Evolutionary conservation across 495 filamentous ascomycete species (phyloP).

Genomic region (Xylaria castorea): DNA sequence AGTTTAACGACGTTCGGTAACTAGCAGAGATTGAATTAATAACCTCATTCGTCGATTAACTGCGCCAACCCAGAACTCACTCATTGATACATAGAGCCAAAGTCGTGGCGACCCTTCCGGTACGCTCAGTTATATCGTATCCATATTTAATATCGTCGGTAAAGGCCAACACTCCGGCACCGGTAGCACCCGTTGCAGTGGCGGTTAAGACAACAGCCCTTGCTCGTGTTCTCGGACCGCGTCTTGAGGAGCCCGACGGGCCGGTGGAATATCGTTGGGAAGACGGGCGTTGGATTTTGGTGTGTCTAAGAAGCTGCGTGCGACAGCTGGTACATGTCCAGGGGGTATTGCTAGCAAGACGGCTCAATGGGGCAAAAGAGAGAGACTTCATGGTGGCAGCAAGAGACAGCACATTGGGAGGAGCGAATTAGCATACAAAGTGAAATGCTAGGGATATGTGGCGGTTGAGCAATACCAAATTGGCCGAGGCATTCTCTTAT

Average conservation of each 20-base stretch:
- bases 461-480: neutral
- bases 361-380: slow-evolving; percentile 38
- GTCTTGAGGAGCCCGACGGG: slow-evolving; percentile 33
- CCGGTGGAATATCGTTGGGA: slow-evolving; percentile 42
- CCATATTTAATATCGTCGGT: slow-evolving; percentile 75
- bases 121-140: slow-evolving; percentile 76
- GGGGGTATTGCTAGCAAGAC: slow-evolving; percentile 38
- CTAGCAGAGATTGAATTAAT: slow-evolving; percentile 49
- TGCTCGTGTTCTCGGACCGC: slow-evolving; percentile 28
- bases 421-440: slow-evolving; percentile 7
- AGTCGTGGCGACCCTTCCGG: slow-evolving; percentile 77
- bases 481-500: slow-evolving; percentile 22
- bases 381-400: slow-evolving; percentile 42
- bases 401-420: slow-evolving; percentile 18
- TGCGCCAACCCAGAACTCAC: slow-evolving; percentile 58
- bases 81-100: slow-evolving; percentile 88
- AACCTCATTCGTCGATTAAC: neutral
- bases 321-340: slow-evolving; percentile 56
- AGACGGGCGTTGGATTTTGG: slow-evolving; percentile 37
- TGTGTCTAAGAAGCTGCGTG: slow-evolving; percentile 37
- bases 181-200: slow-evolving; percentile 60
- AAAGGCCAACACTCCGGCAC: slow-evolving; percentile 66
- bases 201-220: slow-evolving; percentile 43
- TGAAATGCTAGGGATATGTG: neutral
- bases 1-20: slow-evolving; percentile 81